Evolutionary conservation across 2,329 filamentous ascomycete species (phyloP), one percentile per base, ranked within the genome.

Genomic region (Scytalidium lignicola): DNA sequence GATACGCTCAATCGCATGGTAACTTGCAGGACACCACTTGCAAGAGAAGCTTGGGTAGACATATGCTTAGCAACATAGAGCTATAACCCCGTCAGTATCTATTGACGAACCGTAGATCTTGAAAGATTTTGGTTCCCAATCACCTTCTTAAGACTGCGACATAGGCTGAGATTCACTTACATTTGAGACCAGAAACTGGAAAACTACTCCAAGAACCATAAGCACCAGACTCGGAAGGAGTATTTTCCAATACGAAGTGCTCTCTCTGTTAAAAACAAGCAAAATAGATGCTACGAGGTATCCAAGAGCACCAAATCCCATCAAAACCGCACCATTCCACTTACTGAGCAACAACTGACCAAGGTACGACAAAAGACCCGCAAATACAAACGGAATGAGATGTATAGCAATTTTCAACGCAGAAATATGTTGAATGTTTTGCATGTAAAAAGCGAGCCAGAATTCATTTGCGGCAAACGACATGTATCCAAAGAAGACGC

Each of bases 171-270:
- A n/a, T 26, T 32, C 13, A 66, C 76, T 57, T 62, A 82, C 78
- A 57, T 88, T 87, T 3, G 79, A 77, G 19, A 87, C 83, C 51
- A 86, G 85, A 63, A 86, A 87, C 50, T 86, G 78, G 28, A 88
- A 76, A 59, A 87, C 85, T 0, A 82, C 82, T 1, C 84, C 84
- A 3, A 85, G 68, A 1, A 86, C 83, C 19, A 76, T 75, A 21
- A 87, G 64, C 15, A 82, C 65, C 37, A 86, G 65, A 0, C 75
- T 74, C 0, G 83, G 81, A 60, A 87, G 87, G 5, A 78, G 73
- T 51, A 84, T 80, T 0, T 75, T 75, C 83, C 83, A 88, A 62
- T 87, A 87, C 17, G 70, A 74, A 48, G 74, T 74, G 9, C 76
- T 70, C 1, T 73, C 61, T 37, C 70, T 66, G 58, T 84, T 79